Evolutionary conservation across 345 rosid species (phyloP).

Genomic region (Eucalyptus marginata): DNA sequence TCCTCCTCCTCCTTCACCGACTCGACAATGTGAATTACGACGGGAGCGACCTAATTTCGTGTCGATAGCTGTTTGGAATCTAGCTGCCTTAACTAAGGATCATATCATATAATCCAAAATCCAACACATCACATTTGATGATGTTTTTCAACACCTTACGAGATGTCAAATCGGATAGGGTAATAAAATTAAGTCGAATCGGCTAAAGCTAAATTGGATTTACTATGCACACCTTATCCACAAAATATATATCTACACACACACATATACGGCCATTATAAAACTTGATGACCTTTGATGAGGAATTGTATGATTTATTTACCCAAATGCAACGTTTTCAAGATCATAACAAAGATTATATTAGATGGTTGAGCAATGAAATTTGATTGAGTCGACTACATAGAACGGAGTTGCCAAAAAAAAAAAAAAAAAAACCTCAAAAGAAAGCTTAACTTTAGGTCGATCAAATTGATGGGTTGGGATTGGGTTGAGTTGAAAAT

Average conservation of each 20-base stretch:
- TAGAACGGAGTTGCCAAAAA: neutral
- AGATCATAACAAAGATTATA: too few species aligned
- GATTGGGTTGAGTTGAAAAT: neutral
- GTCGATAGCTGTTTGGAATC: neutral
- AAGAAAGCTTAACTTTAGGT: rapidly evolving
- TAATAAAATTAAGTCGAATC: neutral
- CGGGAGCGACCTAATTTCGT: neutral
- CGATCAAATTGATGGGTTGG: rapidly evolving
- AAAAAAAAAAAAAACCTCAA: neutral
- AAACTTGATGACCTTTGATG: neutral
- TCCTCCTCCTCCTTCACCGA: neutral
- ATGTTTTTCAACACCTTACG: neutral
- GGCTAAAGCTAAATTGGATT: neutral
- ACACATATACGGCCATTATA: neutral
- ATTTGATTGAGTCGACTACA: neutral
- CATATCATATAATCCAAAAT: neutral
- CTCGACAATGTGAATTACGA: neutral
- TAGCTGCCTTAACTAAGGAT: neutral
- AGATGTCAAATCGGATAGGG: rapidly evolving
- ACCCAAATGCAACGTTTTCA: neutral
- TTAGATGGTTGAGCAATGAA: too few species aligned
- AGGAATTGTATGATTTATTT: neutral
- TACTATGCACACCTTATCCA: neutral
- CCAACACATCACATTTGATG: neutral
- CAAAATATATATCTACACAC: rapidly evolving